Evolutionary conservation across 2,329 filamentous ascomycete species (phyloP), one percentile per base, ranked within the genome.

Genomic region (Coniochaeta sp.): DNA sequence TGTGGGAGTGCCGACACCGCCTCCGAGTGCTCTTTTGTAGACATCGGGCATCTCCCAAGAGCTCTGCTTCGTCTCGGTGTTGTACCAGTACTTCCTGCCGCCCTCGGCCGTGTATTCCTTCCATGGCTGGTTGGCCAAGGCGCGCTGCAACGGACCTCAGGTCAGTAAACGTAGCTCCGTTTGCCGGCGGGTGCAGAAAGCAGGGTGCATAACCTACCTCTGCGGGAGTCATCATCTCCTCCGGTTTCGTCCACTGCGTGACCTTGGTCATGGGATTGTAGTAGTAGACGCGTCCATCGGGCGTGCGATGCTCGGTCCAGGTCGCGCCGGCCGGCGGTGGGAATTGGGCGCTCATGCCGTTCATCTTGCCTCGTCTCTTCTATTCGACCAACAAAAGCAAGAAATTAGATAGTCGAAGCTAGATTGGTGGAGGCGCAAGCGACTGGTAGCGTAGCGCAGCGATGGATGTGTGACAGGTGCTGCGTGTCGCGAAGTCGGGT

Each of bases 201-300:
- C 47, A 30, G 16, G 26, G 22, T 22, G 22, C 24, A 24, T 7
- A 42, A 66, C 75, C 64, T 76, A 93, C 91, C 85, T 96, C 92
- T 58, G 87, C 85, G 7, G 86, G 83, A 24, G 84, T 88, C 89
- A 96, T 93, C 75, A 96, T 79, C 54, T 96, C 95, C 70, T 89
- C 84, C 4, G 95, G 96, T 77, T 97, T 98, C 44, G 87, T 88
- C 95, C 95, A 99, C 83, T 93, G 89, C 34, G 95, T 98, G 64
- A 83, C 85, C 72, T 96, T 96, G 17, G 92, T 96, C 62, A 85
- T 77, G 14, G 86, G 77, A 72, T 99, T 96, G 80, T 93, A 96
- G 74, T 96, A 99, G 74, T 99, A 99, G 55, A 86, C 81, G 66
- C 90, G 86, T 65, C 93, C 93, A 70, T 96, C 92, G 2, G 87